A percentile compares a stretch with the other conserved stretches of the same genome.
These are phyloP conservation scores for Rhynchosporium agropyri DNA, from an alignment of 2,329 filamentous ascomycete genomes.

Conservation along the genomic window DNA sequence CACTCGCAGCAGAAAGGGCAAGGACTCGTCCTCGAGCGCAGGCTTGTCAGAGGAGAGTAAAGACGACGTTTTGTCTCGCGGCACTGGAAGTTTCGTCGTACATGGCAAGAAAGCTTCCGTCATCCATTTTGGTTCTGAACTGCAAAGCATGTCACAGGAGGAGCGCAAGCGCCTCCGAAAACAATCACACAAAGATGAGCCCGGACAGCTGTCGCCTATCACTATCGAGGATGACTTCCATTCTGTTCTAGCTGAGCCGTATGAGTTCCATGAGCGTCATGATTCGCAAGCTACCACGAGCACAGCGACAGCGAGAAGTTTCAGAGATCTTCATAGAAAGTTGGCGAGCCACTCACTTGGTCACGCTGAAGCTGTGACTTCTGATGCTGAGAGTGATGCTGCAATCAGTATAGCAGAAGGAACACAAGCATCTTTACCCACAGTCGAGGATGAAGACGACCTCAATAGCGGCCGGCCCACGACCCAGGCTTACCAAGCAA, in stretches of 20 bases:
- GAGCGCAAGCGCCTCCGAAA: constrained; percentile 70
- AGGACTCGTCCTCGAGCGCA: constrained; percentile 66
- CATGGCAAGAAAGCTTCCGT: constrained; percentile 98
- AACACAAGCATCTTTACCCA: constrained; percentile 57
- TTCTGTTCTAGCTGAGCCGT: constrained; percentile 51
- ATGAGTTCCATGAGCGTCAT: constrained; percentile 51
- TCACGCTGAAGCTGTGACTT: constrained; percentile 35
- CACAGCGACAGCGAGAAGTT: constrained; percentile 68
- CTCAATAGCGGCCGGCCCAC: constrained; percentile 24
- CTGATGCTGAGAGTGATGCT: constrained; percentile 58
- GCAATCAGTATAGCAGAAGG: constrained; percentile 64
- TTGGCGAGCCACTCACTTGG: constrained; percentile 55
- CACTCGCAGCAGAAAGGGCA: constrained; percentile 75
- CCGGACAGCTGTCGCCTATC: constrained; percentile 27
- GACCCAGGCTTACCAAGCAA: constrained; percentile 33
- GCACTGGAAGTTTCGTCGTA: constrained; percentile 88
- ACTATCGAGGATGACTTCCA: constrained; percentile 52
- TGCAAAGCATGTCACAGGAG: constrained; percentile 76
- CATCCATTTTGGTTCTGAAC: constrained; percentile 92
- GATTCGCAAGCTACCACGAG: constrained; percentile 66
- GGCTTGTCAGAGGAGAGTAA: constrained; percentile 50
- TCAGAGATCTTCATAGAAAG: constrained; percentile 64
- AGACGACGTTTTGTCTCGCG: constrained; percentile 74
- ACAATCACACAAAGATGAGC: constrained; percentile 49
- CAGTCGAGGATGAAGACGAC: constrained; percentile 46